Conservation (phyloP, 2,329 filamentous ascomycete species). For the Stagonosporopsis tanaceti region DNA sequence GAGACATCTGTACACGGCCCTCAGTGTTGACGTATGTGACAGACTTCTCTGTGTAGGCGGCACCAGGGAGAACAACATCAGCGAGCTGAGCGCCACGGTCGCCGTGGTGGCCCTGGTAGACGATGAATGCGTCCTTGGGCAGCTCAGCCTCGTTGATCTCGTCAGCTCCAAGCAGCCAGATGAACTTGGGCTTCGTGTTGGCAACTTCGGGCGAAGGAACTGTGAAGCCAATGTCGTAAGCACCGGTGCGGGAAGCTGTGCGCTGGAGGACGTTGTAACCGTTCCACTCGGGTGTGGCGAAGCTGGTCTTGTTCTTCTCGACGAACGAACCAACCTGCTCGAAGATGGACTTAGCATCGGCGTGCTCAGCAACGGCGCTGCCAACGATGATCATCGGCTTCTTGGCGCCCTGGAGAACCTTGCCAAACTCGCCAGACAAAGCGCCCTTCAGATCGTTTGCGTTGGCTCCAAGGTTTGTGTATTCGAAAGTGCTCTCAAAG, state of each 20-base stretch:
- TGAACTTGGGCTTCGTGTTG: constrained; percentile 87
- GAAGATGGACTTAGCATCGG: constrained; percentile 90
- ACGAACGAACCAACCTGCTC: constrained; percentile 90
- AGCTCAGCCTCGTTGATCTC: constrained; percentile 86
- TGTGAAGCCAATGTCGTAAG: constrained; percentile 95
- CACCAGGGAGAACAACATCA: constrained; percentile 91
- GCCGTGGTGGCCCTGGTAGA: constrained; percentile 98
- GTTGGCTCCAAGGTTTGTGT: constrained; percentile 85
- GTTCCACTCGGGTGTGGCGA: constrained; percentile 91
- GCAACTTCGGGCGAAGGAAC: constrained; percentile 83
- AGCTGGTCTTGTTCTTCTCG: constrained; percentile 90
- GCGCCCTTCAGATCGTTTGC: constrained; percentile 83
- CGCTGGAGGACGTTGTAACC: constrained; percentile 97
- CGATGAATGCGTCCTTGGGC: constrained; percentile 92
- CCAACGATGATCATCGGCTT: constrained; percentile 96
- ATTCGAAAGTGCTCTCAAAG: constrained; percentile 95
- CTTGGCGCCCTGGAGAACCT: constrained; percentile 88
- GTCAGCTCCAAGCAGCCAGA: constrained; percentile 96
- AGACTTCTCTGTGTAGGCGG: constrained; percentile 96
- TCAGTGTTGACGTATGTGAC: constrained; percentile 98
- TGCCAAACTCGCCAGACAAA: constrained; percentile 85
- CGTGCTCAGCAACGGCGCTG: constrained; percentile 88
- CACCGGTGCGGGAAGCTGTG: constrained; percentile 88
- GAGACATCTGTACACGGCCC: constrained; percentile 92
- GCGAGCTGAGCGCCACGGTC: constrained; percentile 92